A percentile compares a stretch with the other conserved stretches of the same genome.
Conservation (phyloP, 2,329 filamentous ascomycete genomes). For the Drechslerella coelobrocha region DNA sequence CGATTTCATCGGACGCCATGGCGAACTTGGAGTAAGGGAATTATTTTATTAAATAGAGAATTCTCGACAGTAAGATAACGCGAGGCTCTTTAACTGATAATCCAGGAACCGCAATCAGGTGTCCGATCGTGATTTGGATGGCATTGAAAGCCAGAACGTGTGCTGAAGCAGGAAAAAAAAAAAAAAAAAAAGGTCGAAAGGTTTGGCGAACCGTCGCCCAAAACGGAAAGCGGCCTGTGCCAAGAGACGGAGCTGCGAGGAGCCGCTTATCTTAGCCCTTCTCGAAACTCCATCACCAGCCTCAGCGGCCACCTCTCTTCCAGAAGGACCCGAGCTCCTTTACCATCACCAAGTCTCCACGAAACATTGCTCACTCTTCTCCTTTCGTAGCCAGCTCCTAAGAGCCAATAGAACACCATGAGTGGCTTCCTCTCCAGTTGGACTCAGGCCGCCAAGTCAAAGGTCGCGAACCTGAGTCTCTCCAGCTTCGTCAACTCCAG, state of each 20-base stretch:
- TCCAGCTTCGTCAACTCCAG: constrained; percentile 23
- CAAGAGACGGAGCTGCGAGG: constrained; percentile 29
- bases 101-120: not conserved
- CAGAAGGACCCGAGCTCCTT: constrained; percentile 9
- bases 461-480: constrained; percentile 40
- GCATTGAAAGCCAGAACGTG: too few relatives aligned
- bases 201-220: constrained; percentile 15
- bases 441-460: constrained; percentile 19
- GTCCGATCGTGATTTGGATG: not conserved
- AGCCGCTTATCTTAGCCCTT: constrained; percentile 42
- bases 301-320: constrained; percentile 14
- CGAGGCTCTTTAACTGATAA: not conserved
- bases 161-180: not conserved
- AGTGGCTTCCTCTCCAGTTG: constrained; percentile 30
- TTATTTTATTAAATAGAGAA: not conserved
- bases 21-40: constrained; percentile 52
- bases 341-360: not conserved
- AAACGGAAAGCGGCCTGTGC: constrained; percentile 20
- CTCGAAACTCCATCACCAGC: constrained; percentile 2
- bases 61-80: not conserved
- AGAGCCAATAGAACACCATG: not conserved
- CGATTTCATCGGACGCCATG: constrained; percentile 94
- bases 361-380: too few relatives aligned
- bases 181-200: constrained; percentile 14
- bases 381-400: too few relatives aligned